Conservation (phyloP, 768 basidiomycete genomes). For the Serendipita sp. region DNA sequence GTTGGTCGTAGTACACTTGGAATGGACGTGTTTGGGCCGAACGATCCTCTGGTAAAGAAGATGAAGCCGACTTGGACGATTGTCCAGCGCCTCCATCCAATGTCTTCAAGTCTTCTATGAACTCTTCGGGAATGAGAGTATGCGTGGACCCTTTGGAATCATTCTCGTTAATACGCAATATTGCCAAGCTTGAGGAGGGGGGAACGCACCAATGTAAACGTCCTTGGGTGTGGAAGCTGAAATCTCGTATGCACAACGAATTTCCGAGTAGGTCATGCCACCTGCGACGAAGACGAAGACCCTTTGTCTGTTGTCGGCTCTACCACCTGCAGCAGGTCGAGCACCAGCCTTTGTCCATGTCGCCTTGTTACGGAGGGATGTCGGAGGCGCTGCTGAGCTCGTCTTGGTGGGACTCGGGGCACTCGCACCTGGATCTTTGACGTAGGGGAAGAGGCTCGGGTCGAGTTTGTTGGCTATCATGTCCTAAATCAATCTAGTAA, state of each 20-base stretch:
- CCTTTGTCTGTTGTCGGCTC: slow-evolving; percentile 48
- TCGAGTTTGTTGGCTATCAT: slow-evolving; percentile 68
- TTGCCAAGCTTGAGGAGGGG: not conserved
- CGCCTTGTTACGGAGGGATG: slow-evolving; percentile 59
- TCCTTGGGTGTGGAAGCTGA: slow-evolving; percentile 67
- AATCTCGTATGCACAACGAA: slow-evolving; percentile 72
- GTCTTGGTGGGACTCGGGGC: slow-evolving; percentile 28
- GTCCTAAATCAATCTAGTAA: slow-evolving; percentile 36
- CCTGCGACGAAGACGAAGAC: slow-evolving; percentile 84
- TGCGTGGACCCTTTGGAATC: slow-evolving; percentile 67
- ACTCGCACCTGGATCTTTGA: slow-evolving; percentile 49
- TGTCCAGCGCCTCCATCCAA: slow-evolving; percentile 67
- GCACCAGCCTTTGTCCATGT: slow-evolving; percentile 58
- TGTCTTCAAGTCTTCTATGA: slow-evolving; percentile 74
- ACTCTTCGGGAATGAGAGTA: slow-evolving; percentile 60
- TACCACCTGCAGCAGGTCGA: slow-evolving; percentile 48
- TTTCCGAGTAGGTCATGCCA: slow-evolving; percentile 92
- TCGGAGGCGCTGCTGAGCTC: slow-evolving; percentile 27
- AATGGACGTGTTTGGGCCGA: slow-evolving; percentile 27
- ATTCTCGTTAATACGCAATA: not conserved
- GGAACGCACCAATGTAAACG: slow-evolving; percentile 63
- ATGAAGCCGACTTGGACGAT: slow-evolving; percentile 46
- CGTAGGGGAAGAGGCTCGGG: slow-evolving; percentile 68
- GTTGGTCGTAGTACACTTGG: slow-evolving; percentile 69
- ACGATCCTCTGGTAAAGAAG: slow-evolving; percentile 10